A percentile compares a stretch with the other conserved stretches of the same genome.
These are phyloP conservation scores for Aspergillus candidus DNA, from an alignment of 2,329 filamentous ascomycete genomes.

Conservation along the genomic window DNA sequence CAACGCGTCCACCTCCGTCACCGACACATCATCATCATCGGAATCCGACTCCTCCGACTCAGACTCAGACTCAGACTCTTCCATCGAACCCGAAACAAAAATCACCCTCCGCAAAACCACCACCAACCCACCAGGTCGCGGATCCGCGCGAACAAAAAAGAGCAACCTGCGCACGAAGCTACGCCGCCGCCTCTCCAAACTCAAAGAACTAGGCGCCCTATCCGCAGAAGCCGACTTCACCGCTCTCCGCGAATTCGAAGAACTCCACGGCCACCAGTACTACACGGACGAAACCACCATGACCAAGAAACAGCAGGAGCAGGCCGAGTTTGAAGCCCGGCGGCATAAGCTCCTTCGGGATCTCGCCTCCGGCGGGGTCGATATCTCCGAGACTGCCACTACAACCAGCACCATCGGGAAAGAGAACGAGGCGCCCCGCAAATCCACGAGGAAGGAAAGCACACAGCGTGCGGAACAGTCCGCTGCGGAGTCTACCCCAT, in stretches of 20 bases:
- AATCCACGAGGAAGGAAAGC: too few species aligned
- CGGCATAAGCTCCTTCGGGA: conserved; percentile 48
- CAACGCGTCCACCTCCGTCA: conserved; percentile 22
- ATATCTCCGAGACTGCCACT: conserved; percentile 29
- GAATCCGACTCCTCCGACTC: conserved; percentile 21
- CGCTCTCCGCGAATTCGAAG: conserved; percentile 41
- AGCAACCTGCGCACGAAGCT: conserved; percentile 52
- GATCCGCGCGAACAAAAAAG: conserved; percentile 46
- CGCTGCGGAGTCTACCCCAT: not conserved
- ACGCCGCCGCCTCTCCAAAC: conserved; percentile 43
- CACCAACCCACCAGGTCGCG: conserved; percentile 42
- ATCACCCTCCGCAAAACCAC: conserved; percentile 12
- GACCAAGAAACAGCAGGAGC: conserved; percentile 21
- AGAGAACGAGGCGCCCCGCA: conserved; percentile 23
- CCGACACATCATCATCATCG: conserved; percentile 6
- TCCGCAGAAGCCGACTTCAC: conserved; percentile 45
- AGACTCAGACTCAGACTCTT: conserved; percentile 17
- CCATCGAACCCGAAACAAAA: conserved; percentile 27
- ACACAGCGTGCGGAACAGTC: too few species aligned
- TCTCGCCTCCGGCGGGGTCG: conserved; percentile 48
- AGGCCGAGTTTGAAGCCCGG: conserved; percentile 45
- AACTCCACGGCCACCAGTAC: conserved; percentile 19
- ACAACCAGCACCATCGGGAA: conserved; percentile 15
- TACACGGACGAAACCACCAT: conserved; percentile 16
- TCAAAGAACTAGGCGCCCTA: conserved; percentile 51